Evolutionary conservation across 768 basidiomycete species (phyloP), one percentile per base, ranked within the genome.

Genomic region (Suillus hirtellus): DNA sequence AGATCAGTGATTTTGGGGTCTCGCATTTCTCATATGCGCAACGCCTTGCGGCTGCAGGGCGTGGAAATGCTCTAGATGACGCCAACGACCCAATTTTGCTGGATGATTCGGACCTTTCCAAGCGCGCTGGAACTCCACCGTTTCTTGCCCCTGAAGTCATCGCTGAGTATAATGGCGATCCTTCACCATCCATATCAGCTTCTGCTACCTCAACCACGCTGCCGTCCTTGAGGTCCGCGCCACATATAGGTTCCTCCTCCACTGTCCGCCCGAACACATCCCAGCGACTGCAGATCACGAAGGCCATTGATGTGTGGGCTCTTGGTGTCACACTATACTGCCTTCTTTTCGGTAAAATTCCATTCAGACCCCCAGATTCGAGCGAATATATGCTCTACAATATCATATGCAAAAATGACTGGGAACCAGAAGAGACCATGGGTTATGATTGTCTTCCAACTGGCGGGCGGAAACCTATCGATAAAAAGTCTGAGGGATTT

Each of bases 1-100:
- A 99, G 78, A 99, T 99, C 65, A 94, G 90, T 34, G 97, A 99
- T 77, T 99, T 99, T 76, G 97, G 97, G 60, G 95, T 97, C 60
- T 96, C 96, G 17, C 94, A 96, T 73, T 95, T 96, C 76, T 96
- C 94, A 5, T 90, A 93, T 69, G 92, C 95, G 0, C 89, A 96
- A 66, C 85, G 88, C 3, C 83, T 91, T 19, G 88, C 89, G 3
- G 86, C 87, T 27, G 86, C 86, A 0, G 86, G 80, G 71, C 63
- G 77, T 68, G 63, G 74, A 64, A 69, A 70, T 37, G 69, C 70
- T 60, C 72, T 72, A n/a, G 80, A 83, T 35, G 78, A 83, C 65
- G 76, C 80, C 12, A 79, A 83, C 21, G 87, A 90, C 66, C 84
- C 86, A 6, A 83, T 89, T 37, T 85, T 92, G 60, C 79, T 92